A percentile compares a stretch with the other conserved stretches of the same genome.
phyloP scores from a whole-genome alignment of 495 filamentous ascomycete species.

The Aspergillus coremiiformis region DNA sequence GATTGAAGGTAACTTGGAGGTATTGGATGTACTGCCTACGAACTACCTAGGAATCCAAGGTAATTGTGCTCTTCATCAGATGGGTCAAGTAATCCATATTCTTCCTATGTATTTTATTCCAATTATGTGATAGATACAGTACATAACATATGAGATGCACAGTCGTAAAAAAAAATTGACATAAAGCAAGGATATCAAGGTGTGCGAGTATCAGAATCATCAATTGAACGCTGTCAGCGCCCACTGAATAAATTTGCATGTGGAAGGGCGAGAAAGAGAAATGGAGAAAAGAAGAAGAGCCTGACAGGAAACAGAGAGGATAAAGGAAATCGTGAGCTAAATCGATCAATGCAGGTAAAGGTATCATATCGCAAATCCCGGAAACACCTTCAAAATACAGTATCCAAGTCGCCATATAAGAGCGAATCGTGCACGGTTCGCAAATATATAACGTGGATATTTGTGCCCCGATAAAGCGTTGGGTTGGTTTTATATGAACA shows the following conservation, averaged over 20 bases:
- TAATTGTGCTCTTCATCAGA: too few relatives aligned
- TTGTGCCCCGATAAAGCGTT: background rate
- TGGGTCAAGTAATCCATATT: background rate
- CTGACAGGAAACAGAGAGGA: slow-evolving; percentile 14
- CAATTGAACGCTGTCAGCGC: slow-evolving; percentile 19
- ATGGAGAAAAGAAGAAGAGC: slow-evolving; percentile 7
- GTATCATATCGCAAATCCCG: slow-evolving; percentile 32
- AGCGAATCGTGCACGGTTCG: background rate
- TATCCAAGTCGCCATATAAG: slow-evolving; percentile 15
- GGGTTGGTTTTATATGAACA: background rate
- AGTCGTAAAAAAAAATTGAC: slow-evolving; percentile 15
- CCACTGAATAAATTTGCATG: slow-evolving; percentile 19
- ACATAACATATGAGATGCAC: slow-evolving; percentile 18
- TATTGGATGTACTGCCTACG: too few relatives aligned
- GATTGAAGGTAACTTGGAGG: too few relatives aligned
- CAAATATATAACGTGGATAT: background rate
- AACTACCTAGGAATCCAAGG: too few relatives aligned
- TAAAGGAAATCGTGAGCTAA: slow-evolving; percentile 22
- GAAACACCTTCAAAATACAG: slow-evolving; percentile 22
- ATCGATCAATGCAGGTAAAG: slow-evolving; percentile 22
- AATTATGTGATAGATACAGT: slow-evolving; percentile 14
- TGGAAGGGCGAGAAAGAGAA: background rate
- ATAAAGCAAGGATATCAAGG: slow-evolving; percentile 6
- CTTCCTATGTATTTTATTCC: slow-evolving; percentile 3
- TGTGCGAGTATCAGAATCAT: slow-evolving; percentile 6